Base-by-base conservation (phyloP, 768 basidiomycete genomes). In the Amanita molliuscula region DNA sequence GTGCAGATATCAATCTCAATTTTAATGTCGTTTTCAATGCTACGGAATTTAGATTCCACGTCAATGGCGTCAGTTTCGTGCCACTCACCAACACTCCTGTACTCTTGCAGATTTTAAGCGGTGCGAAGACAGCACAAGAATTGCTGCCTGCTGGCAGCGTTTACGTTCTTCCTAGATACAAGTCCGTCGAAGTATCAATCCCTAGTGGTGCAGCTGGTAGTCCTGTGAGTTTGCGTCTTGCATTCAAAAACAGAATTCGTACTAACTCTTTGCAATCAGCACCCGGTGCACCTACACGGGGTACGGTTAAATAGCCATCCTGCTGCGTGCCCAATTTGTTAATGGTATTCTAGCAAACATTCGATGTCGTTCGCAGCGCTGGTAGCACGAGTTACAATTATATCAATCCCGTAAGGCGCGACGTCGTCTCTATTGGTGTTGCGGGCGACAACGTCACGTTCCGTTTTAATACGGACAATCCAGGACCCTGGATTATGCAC, bases 101-200 rank as follows among this genome's bases (percentile, higher is more conserved):
- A 10, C 68, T 82, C 9, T 69, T 81, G 13, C 81, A 82, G 54
- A 75, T 81, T 34, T 57, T 82, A 31, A 79, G 74, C 44, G 81
- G 81, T 0, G 72, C 73, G 4, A 62, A 62, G 29, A 64, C 67
- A 15, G 69, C 79, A 0, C 57, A 66, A 16, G 67, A 75, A 1
- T 64, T 83, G 15, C 61, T 81, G 25, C 81, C 79, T 0, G 16
- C 49, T 0, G 79, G 76, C 3, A 67, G 66, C 11, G 64, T 81
- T 6, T 76, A 74, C 54, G 54, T 63, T 6, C 62, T 82, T 15
- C 73, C 75, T 0, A 62, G 60, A 6, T 73, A 78, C 54, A 64
- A 66, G 44, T 60, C 70, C 55, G 54, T 72, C 59, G 47, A 71
- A 28, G 23, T 52, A 8, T 31, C 50, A 34, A 45, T 52, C 2